Conservation (phyloP, 1,284 basidiomycete species). For the Mycena citricolor region DNA sequence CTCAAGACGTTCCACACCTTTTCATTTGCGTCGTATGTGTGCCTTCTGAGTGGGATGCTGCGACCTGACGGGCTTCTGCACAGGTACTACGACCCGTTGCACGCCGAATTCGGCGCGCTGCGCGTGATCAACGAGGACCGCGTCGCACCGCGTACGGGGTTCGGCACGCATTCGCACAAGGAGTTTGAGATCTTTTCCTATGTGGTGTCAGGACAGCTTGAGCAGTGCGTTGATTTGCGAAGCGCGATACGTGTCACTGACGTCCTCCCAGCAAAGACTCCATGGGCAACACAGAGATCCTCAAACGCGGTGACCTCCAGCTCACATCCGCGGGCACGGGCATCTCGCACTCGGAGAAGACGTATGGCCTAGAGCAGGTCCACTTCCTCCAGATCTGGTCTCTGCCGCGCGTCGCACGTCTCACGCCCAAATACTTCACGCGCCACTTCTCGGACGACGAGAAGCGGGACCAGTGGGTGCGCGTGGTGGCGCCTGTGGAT, state of each 20-base stretch:
- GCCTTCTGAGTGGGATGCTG: background rate
- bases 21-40: constrained; percentile 72
- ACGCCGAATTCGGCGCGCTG: constrained; percentile 60
- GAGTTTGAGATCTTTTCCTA: constrained; percentile 94
- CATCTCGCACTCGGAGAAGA: constrained; percentile 80
- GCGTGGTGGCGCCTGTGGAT: constrained; percentile 70
- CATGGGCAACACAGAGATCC: constrained; percentile 86
- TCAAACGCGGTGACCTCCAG: constrained; percentile 86
- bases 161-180: constrained; percentile 82
- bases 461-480: constrained; percentile 69
- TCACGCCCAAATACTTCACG: constrained; percentile 81
- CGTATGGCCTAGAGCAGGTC: constrained; percentile 55
- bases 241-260: constrained; percentile 4
- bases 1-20: constrained; percentile 90
- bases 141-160: constrained; percentile 75
- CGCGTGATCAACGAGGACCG: constrained; percentile 90
- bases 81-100: constrained; percentile 63
- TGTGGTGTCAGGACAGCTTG: constrained; percentile 70
- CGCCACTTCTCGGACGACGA: constrained; percentile 78
- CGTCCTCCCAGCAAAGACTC: constrained; percentile 65
- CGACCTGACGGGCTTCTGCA: too few species aligned
- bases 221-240: constrained; percentile 54
- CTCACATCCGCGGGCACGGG: constrained; percentile 88
- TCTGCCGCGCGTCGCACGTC: constrained; percentile 52
- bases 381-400: constrained; percentile 92